Conservation (phyloP, 495 filamentous ascomycete genomes). For the Trypethelium eluteriae region DNA sequence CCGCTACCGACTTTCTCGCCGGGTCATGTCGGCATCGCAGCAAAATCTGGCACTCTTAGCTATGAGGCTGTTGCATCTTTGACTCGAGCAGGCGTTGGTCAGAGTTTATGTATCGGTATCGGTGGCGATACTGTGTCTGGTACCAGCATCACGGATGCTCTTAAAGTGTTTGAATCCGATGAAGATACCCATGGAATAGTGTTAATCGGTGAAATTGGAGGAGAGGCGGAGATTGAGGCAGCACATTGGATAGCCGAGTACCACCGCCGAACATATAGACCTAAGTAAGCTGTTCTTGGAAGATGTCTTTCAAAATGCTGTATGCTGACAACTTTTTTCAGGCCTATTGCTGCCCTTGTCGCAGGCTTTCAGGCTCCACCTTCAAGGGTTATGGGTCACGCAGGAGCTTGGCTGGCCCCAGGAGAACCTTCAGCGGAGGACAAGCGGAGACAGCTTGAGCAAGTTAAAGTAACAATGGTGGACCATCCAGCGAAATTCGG, state of each 20-base stretch:
- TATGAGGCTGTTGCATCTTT: slow-evolving; percentile 84
- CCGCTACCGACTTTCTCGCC: slow-evolving; percentile 68
- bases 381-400: slow-evolving; percentile 80
- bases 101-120: slow-evolving; percentile 80
- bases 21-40: slow-evolving; percentile 71
- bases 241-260: slow-evolving; percentile 74
- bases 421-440: slow-evolving; percentile 57
- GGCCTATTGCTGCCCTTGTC: slow-evolving; percentile 73
- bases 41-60: slow-evolving; percentile 81
- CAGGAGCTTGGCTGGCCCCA: slow-evolving; percentile 65
- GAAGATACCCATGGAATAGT: slow-evolving; percentile 73
- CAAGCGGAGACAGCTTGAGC: slow-evolving; percentile 62
- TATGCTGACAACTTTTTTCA: slow-evolving; percentile 27
- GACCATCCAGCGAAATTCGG: slow-evolving; percentile 79
- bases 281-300: slow-evolving; percentile 51
- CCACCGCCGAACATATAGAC: slow-evolving; percentile 46
- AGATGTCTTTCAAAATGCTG: slow-evolving; percentile 13
- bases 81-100: slow-evolving; percentile 72
- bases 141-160: slow-evolving; percentile 70
- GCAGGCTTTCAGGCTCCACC: slow-evolving; percentile 59
- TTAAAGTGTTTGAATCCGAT: slow-evolving; percentile 67
- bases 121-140: slow-evolving; percentile 80
- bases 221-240: slow-evolving; percentile 68
- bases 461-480: slow-evolving; percentile 66
- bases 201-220: slow-evolving; percentile 82